phyloP scores from a whole-genome alignment of 208 protist species.

The Naegleria lovaniensis region DNA sequence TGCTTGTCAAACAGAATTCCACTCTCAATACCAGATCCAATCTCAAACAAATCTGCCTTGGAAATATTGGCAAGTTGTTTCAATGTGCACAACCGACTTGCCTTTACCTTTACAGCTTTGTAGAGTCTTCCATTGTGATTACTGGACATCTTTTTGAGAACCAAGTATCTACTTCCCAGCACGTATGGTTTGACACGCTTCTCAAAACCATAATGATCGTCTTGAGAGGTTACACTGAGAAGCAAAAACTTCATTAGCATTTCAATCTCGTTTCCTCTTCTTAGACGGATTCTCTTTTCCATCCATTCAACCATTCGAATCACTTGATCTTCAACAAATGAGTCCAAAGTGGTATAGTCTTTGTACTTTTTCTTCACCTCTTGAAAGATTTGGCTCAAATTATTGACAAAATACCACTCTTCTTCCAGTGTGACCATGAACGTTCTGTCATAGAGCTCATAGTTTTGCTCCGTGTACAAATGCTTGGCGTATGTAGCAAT shows the following conservation, averaged over 20 bases:
- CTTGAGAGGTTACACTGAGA: not conserved
- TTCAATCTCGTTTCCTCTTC: conserved; percentile 3
- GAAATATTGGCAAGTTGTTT: not conserved
- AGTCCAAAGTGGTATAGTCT: not conserved
- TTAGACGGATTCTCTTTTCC: not conserved
- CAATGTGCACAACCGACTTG: not conserved
- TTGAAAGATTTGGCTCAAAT: not conserved
- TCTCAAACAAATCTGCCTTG: not conserved
- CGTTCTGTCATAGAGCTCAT: not conserved
- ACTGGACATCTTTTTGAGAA: not conserved
- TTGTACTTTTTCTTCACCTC: not conserved
- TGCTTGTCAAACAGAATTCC: not conserved
- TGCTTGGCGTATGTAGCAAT: not conserved
- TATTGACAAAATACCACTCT: not conserved
- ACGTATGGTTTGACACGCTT: not conserved
- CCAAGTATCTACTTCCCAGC: not conserved
- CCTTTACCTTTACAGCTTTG: not conserved
- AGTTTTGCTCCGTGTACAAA: not conserved
- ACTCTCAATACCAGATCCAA: not conserved
- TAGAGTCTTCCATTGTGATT: not conserved
- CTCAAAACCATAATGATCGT: not conserved
- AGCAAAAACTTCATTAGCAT: not conserved
- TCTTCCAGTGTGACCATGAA: not conserved
- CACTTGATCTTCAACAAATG: not conserved
- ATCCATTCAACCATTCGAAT: not conserved